Evolutionary conservation across 177 flowering plant genomes (phyloP).

Genomic region (Vitis hybrid): DNA sequence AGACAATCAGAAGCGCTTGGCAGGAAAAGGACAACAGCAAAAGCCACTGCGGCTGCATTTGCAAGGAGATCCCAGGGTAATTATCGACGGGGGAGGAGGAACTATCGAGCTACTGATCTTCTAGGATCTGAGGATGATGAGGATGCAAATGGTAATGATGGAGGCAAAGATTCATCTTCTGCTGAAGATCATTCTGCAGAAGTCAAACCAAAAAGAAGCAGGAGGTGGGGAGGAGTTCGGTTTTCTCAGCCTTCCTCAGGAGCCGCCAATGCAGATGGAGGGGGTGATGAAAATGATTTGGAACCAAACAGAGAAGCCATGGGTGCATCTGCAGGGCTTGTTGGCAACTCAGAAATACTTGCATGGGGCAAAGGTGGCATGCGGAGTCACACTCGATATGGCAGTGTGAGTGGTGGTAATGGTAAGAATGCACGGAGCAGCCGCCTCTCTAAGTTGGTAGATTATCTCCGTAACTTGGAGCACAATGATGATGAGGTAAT

Average conservation of each 20-base stretch:
- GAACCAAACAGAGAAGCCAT: slow-evolving; percentile 42
- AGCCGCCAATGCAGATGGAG: slow-evolving; percentile 39
- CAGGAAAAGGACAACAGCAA: slow-evolving; percentile 48
- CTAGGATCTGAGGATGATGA: slow-evolving; percentile 62
- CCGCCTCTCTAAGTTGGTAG: slow-evolving; percentile 61
- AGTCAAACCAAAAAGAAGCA: slow-evolving; percentile 45
- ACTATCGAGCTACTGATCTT: slow-evolving; percentile 33
- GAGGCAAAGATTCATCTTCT: slow-evolving; percentile 67
- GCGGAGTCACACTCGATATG: slow-evolving; percentile 77
- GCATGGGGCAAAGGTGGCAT: slow-evolving; percentile 86
- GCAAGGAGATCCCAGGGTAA: slow-evolving; percentile 47
- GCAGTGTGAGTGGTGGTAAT: slow-evolving; percentile 43
- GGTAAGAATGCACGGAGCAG: slow-evolving; percentile 44
- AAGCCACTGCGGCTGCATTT: slow-evolving; percentile 43
- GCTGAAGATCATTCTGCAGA: slow-evolving; percentile 59
- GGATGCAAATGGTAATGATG: slow-evolving; percentile 51
- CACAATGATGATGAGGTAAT: slow-evolving; percentile 45
- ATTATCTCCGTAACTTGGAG: slow-evolving; percentile 56
- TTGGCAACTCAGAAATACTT: slow-evolving; percentile 59
- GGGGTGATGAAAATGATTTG: slow-evolving; percentile 43
- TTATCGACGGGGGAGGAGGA: slow-evolving; percentile 50
- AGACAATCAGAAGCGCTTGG: slow-evolving; percentile 85
- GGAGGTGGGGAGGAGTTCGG: slow-evolving; percentile 40
- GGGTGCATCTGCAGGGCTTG: slow-evolving; percentile 54
- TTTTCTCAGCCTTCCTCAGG: slow-evolving; percentile 36